phyloP scores from a whole-genome alignment of 495 filamentous ascomycete genomes.

The Hypoxylon intermedium region DNA sequence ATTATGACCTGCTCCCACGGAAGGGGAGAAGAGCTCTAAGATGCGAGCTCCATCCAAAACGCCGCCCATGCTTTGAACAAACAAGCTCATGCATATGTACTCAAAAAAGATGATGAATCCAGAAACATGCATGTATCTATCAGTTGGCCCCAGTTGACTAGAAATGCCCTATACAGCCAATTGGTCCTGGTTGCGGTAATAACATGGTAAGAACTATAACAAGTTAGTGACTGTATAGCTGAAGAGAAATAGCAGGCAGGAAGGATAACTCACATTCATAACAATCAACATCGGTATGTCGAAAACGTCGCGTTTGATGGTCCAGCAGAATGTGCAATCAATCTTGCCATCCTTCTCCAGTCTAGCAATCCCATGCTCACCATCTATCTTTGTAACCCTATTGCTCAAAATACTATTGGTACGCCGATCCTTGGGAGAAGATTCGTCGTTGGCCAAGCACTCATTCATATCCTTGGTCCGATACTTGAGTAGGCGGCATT shows the following conservation, averaged over 20 bases:
- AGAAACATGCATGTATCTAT: slow-evolving; percentile 30
- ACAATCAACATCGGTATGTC: slow-evolving; percentile 98
- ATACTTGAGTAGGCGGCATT: slow-evolving; percentile 90
- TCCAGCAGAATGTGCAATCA: slow-evolving; percentile 95
- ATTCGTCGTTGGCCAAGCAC: slow-evolving; percentile 38
- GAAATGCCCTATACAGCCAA: slow-evolving; percentile 50
- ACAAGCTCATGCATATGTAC: slow-evolving; percentile 17
- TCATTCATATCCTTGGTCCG: slow-evolving; percentile 70
- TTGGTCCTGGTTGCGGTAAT: slow-evolving; percentile 57
- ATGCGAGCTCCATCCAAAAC: slow-evolving; percentile 43
- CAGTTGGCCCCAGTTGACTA: not conserved
- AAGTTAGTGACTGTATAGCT: slow-evolving; percentile 25
- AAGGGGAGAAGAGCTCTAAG: slow-evolving; percentile 34
- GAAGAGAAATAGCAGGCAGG: not conserved
- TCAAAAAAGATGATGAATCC: slow-evolving; percentile 7
- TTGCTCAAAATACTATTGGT: slow-evolving; percentile 58
- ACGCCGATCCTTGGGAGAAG: slow-evolving; percentile 51
- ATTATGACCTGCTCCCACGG: slow-evolving; percentile 37
- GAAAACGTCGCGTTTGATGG: slow-evolving; percentile 94
- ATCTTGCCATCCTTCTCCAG: slow-evolving; percentile 89
- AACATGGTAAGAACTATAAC: slow-evolving; percentile 59
- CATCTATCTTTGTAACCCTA: slow-evolving; percentile 68
- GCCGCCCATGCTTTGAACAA: slow-evolving; percentile 46
- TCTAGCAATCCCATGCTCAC: slow-evolving; percentile 76
- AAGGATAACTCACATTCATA: slow-evolving; percentile 82